Conservation (phyloP, 805 yeast species). For the Schwanniomyces vanrijiae region DNA sequence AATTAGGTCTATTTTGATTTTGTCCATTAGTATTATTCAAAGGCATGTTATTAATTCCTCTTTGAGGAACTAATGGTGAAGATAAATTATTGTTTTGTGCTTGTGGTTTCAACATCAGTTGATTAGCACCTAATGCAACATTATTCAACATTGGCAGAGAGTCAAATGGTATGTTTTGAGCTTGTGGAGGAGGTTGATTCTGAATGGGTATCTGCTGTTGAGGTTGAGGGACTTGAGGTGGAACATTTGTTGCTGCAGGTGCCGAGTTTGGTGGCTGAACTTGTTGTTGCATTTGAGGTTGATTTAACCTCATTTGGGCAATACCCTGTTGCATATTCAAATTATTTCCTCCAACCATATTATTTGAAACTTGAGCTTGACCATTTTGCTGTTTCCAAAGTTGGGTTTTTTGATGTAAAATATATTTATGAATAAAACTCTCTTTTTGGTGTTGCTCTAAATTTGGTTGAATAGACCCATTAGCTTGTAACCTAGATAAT, state of each 20-base stretch:
- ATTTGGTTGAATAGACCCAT: constrained; percentile 31
- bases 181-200: constrained; percentile 7
- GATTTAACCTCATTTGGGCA: constrained; percentile 9
- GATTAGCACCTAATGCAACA: constrained; percentile 8
- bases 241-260: constrained; percentile 3
- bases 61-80: constrained; percentile 19
- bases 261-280: constrained; percentile 11
- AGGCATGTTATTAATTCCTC: constrained; percentile 7
- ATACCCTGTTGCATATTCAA: constrained; percentile 11
- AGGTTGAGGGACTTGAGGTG: constrained; percentile 12
- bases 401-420: constrained; percentile 36
- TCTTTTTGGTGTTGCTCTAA: constrained; percentile 39
- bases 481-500: constrained; percentile 34
- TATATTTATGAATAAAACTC: constrained; percentile 37
- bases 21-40: constrained; percentile 9
- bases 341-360: constrained; percentile 7
- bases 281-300: constrained; percentile 7
- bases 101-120: constrained; percentile 14
- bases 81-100: constrained; percentile 8
- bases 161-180: constrained; percentile 14
- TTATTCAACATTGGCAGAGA: constrained; percentile 19
- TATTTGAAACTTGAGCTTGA: constrained; percentile 7
- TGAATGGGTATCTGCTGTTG: constrained; percentile 11
- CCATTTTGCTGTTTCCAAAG: constrained; percentile 32
- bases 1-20: constrained; percentile 2